Base-by-base conservation (phyloP, 2,329 filamentous ascomycete species). In the Ophiostoma pallidulum region DNA sequence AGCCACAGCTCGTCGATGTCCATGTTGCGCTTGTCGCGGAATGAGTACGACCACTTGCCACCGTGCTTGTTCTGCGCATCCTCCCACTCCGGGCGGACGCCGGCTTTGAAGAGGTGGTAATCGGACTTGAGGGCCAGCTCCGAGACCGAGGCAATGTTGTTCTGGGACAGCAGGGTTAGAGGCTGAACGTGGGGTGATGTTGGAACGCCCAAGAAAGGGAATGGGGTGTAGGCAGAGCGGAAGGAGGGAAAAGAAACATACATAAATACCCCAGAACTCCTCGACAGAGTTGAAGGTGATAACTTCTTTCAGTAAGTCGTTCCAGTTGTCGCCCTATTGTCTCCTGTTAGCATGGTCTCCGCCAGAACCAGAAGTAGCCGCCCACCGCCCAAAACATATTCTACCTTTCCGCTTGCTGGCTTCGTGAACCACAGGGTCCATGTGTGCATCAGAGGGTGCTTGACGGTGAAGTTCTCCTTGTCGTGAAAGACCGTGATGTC, bases 371-470 rank as follows among this genome's bases (percentile, higher is more conserved):
- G 37, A 38, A 49, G 28, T 8, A 20, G 3, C 10, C 7, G 14
- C 22, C n/a, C n/a, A n/a, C n/a, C n/a, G n/a, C n/a, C n/a, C 72
- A 51, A 10, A 28, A 28, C 10, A 28, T 28, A 6, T 28, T 38
- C 12, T 68, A 92, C 89, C 84, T 94, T 96, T 72, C 89, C 90
- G 65, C 83, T 94, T 37, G 91, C 86, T 46, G 92, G 91, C 78
- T 97, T 97, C 61, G 91, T 97, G 75, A 97, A 98, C 94, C 94
- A 98, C 48, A 98, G 75, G 51, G 92, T 97, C 92, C 92, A 98
- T 65, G 86, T 85, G 75, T 96, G 86, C 78, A 94, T 90, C 52
- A 98, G 78, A 57, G 90, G 91, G 67, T 98, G 92, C 78, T 97
- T 98, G 68, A 98, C 92, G 61, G 94, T 98, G 79, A 98, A 98